Conservation (phyloP, 192 early-diverging fungal species). For the Coemansia javaensis region DNA sequence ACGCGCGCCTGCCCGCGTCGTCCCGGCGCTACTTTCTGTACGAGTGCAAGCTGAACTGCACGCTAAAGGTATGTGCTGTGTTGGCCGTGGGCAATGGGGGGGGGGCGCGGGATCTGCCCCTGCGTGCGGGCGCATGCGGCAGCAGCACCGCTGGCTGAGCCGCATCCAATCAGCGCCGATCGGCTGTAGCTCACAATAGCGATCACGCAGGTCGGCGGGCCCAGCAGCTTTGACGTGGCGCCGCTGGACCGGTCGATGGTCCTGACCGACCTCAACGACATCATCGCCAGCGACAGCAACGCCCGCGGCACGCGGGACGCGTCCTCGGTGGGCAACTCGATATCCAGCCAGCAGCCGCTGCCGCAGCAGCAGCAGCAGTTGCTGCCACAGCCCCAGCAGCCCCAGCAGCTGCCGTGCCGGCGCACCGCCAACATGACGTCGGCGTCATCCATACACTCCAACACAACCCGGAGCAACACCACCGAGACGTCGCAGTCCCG, state of each 20-base stretch:
- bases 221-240: conserved; percentile 24
- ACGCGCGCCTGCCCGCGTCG: conserved; percentile 54
- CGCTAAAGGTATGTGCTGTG: conserved; percentile 57
- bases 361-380: no score
- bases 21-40: conserved; percentile 60
- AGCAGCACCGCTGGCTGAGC: no score
- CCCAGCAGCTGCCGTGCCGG: conserved; percentile 4
- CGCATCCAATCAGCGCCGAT: no score
- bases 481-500: conserved; percentile 45
- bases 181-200: conserved; percentile 46
- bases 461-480: conserved; percentile 35
- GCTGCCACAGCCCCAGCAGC: no score
- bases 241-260: conserved; percentile 45
- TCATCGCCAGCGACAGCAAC: conserved; percentile 31
- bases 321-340: conserved; percentile 37
- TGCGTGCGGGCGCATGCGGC: no score
- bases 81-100: no score
- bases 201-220: conserved; percentile 29
- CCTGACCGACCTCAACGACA: conserved; percentile 47
- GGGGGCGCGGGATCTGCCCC: no score
- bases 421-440: conserved; percentile 15
- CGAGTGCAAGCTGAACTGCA: conserved; percentile 76
- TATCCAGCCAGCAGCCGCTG: conserved; percentile 37
- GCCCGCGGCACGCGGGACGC: conserved; percentile 21
- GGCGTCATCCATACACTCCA: conserved; percentile 28